These are phyloP conservation scores for Hymenoscyphus fraxineus DNA, from an alignment of 2,329 filamentous ascomycete species.

Conservation along the genomic window DNA sequence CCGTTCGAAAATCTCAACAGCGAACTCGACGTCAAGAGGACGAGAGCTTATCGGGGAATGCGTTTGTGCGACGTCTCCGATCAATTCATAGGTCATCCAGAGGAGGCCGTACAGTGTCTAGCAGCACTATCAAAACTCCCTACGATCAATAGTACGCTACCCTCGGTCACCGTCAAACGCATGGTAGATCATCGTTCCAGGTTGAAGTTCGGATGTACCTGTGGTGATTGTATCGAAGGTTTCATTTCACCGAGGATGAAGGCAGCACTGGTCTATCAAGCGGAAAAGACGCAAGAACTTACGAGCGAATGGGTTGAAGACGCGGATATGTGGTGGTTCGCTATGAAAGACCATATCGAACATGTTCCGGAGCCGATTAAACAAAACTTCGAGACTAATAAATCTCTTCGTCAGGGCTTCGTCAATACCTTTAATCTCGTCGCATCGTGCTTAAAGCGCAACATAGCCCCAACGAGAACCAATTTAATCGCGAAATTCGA, in stretches of 20 bases:
- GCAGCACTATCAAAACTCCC: conserved; percentile 18
- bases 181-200: background rate
- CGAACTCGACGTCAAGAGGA: conserved; percentile 33
- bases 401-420: conserved; percentile 37
- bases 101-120: conserved; percentile 32
- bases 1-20: conserved; percentile 34
- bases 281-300: conserved; percentile 28
- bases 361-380: conserved; percentile 27
- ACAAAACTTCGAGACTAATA: conserved; percentile 35
- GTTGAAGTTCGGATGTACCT: conserved; percentile 39
- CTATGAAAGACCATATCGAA: conserved; percentile 5
- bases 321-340: conserved; percentile 16
- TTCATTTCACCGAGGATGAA: conserved; percentile 40
- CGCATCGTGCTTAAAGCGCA: conserved; percentile 22
- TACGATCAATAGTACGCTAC: background rate
- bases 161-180: background rate
- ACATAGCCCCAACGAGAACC: conserved; percentile 12
- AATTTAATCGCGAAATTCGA: conserved; percentile 16
- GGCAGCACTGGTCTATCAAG: conserved; percentile 31
- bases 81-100: conserved; percentile 33
- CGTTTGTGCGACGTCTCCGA: conserved; percentile 29
- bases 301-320: conserved; percentile 22
- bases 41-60: conserved; percentile 16
- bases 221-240: conserved; percentile 36
- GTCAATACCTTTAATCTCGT: conserved; percentile 34